A percentile compares a stretch with the other conserved stretches of the same genome.
Conservation (phyloP, 805 yeast genomes). For the Pichia exigua region DNA sequence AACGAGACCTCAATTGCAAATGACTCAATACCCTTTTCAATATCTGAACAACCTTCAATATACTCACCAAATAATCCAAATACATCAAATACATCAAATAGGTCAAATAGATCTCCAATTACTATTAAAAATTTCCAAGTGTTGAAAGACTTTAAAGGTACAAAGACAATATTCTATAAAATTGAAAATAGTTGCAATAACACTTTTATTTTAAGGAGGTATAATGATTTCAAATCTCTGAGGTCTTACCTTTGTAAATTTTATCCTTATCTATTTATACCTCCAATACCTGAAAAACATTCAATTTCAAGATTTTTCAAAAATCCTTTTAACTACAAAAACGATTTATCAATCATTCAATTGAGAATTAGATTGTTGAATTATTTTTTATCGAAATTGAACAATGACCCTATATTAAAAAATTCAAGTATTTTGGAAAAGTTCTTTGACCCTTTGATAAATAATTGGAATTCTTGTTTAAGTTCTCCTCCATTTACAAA, state of each 20-base stretch:
- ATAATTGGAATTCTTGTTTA: conserved; percentile 43
- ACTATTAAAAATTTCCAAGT: conserved; percentile 17
- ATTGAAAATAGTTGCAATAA: conserved; percentile 14
- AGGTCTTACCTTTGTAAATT: conserved; percentile 61
- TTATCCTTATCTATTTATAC: conserved; percentile 81
- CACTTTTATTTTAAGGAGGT: conserved; percentile 54
- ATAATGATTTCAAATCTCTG: conserved; percentile 84
- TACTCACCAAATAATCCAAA: background rate
- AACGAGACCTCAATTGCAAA: background rate
- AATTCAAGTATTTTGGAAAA: conserved; percentile 34
- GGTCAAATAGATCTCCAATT: background rate
- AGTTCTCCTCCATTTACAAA: conserved; percentile 31
- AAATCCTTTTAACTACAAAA: conserved; percentile 27
- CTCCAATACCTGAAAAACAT: conserved; percentile 92
- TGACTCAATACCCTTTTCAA: background rate
- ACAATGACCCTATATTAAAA: conserved; percentile 28
- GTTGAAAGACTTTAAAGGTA: conserved; percentile 21
- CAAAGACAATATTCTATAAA: conserved; percentile 26
- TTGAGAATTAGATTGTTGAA: conserved; percentile 40
- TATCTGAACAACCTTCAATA: conserved; percentile 3
- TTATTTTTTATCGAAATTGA: conserved; percentile 35
- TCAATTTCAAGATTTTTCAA: conserved; percentile 32
- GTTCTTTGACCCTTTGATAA: conserved; percentile 44
- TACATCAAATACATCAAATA: background rate
- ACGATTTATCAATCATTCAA: conserved; percentile 32